These are phyloP conservation scores for Termitomyces titanicus DNA, from an alignment of 768 basidiomycete species.

Conservation along the genomic window DNA sequence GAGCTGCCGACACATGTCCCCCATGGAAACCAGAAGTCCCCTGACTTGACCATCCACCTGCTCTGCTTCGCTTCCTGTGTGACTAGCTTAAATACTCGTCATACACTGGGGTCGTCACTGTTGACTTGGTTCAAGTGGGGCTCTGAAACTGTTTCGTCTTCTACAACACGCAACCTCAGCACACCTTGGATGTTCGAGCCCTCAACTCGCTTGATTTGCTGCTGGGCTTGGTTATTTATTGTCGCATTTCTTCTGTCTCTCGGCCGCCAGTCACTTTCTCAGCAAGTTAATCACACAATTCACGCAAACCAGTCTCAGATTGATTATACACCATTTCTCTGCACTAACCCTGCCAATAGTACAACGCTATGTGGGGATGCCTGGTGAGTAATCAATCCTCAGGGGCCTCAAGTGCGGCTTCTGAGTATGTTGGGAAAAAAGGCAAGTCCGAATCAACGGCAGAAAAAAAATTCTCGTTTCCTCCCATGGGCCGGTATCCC, in stretches of 20 bases:
- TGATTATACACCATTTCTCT: conserved; percentile 46
- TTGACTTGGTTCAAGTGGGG: conserved; percentile 3
- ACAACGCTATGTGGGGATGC: conserved; percentile 36
- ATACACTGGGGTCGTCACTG: background rate
- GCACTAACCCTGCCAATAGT: conserved; percentile 22
- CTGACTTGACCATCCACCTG: conserved; percentile 2
- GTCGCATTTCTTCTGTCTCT: conserved; percentile 8
- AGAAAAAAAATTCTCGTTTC: conserved; percentile 23
- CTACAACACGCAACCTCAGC: background rate
- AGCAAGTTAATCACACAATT: conserved; percentile 33
- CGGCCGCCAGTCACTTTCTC: conserved; percentile 7
- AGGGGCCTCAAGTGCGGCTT: background rate
- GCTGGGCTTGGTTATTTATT: conserved; percentile 7
- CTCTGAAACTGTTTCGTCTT: background rate
- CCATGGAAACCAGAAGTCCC: conserved; percentile 17
- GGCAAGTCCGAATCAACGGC: conserved; percentile 17
- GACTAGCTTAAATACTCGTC: background rate
- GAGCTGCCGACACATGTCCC: conserved; percentile 2
- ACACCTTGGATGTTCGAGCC: conserved; percentile 8
- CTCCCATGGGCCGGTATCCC: conserved; percentile 41
- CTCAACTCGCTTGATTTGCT: background rate
- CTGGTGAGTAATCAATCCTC: conserved; percentile 32
- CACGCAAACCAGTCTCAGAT: conserved; percentile 34
- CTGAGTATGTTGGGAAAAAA: conserved; percentile 3
- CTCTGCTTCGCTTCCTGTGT: conserved; percentile 1